A percentile compares a stretch with the other conserved stretches of the same genome.
Conservation (phyloP, 2,329 filamentous ascomycete genomes). For the Anthostomella pinea region DNA sequence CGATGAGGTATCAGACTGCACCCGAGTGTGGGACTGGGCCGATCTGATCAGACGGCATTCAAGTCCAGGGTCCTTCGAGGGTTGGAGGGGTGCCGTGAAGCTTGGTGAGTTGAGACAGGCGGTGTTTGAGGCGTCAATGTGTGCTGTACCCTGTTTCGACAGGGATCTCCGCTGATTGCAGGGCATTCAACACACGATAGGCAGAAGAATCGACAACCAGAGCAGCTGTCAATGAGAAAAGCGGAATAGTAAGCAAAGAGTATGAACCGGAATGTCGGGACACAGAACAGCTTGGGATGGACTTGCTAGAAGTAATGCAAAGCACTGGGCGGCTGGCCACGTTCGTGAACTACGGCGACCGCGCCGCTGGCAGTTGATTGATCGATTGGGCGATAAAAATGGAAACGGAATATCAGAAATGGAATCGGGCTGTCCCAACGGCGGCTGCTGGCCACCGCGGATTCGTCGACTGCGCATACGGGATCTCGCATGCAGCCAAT, state of each 20-base stretch:
- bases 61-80: too few species aligned
- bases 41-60: constrained; percentile 25
- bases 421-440: constrained; percentile 15
- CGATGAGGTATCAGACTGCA: constrained; percentile 37
- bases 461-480: constrained; percentile 26
- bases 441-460: constrained; percentile 28
- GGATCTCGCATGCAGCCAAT: constrained; percentile 25
- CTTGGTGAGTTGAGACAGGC: constrained; percentile 40
- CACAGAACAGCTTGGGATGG: constrained; percentile 5
- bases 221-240: constrained; percentile 10
- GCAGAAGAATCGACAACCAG: constrained; percentile 1
- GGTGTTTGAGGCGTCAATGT: constrained; percentile 37
- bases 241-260: constrained; percentile 15
- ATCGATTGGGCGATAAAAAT: constrained; percentile 23
- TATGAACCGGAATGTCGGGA: constrained; percentile 11
- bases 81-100: constrained; percentile 2
- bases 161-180: constrained; percentile 25
- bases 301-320: constrained; percentile 17
- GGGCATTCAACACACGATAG: constrained; percentile 3
- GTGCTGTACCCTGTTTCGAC: constrained; percentile 38
- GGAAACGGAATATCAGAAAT: too few species aligned
- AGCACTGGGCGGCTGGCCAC: too few species aligned
- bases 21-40: constrained; percentile 20
- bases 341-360: too few species aligned
- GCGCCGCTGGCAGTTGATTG: constrained; percentile 21